Conservation (phyloP, 2,329 filamentous ascomycete genomes). For the Aspergillus aculeatinus region DNA sequence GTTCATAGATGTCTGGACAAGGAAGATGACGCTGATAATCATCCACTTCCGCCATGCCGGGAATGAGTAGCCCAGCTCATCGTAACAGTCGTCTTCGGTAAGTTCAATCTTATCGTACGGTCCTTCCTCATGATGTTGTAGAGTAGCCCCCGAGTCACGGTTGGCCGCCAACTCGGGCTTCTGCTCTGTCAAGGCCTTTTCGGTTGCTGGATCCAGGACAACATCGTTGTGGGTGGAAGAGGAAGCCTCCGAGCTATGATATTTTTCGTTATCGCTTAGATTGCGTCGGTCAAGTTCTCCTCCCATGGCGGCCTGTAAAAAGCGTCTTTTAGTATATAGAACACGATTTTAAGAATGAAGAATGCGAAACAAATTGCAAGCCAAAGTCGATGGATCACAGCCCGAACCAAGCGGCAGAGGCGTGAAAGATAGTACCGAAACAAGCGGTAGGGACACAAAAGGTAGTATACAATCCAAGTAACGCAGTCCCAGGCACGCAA, state of each 20-base stretch:
- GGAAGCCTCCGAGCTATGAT: constrained; percentile 33
- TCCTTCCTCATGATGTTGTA: constrained; percentile 29
- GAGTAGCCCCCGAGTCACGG: constrained; percentile 16
- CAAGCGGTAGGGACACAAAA: not conserved
- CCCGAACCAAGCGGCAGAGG: no score
- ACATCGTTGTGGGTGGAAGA: constrained; percentile 34
- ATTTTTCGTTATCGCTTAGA: constrained; percentile 24
- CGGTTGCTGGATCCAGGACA: constrained; percentile 19
- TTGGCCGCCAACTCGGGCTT: constrained; percentile 20
- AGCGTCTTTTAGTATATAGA: constrained; percentile 1
- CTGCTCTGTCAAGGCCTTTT: constrained; percentile 19
- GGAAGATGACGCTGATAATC: constrained; percentile 70
- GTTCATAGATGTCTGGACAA: constrained; percentile 75
- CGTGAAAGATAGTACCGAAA: no score
- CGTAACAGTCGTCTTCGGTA: constrained; percentile 61
- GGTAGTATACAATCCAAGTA: no score
- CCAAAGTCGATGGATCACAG: no score
- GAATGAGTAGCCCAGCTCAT: constrained; percentile 64
- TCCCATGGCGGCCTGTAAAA: constrained; percentile 21
- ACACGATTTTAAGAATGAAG: not conserved
- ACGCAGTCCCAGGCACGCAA: not conserved
- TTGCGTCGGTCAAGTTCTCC: constrained; percentile 15
- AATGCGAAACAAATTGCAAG: not conserved
- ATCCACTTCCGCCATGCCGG: constrained; percentile 67
- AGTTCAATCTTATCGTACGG: constrained; percentile 35